Evolutionary conservation across 2,329 filamentous ascomycete species (phyloP), one percentile per base, ranked within the genome.

Genomic region (Thelonectria discophora): DNA sequence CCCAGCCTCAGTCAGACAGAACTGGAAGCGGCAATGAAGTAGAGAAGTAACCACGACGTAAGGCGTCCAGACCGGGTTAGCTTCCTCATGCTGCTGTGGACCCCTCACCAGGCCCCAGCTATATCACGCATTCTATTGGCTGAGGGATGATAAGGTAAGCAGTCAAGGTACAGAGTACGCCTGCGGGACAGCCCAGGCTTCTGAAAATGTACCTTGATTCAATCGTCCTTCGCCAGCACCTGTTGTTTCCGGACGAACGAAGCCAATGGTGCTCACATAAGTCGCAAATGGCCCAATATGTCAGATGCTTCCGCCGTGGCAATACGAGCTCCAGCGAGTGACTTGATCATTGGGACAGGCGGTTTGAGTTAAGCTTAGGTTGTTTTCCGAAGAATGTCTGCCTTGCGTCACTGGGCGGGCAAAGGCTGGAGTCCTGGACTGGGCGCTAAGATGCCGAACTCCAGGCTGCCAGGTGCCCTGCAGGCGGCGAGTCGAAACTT

Each of bases 1-100:
- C 68, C 67, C 60, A 65, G 65, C 66, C 68, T 69, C 66, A 62
- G 60, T 59, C 55, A 61, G 64, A 63, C 65, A 65, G 58, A 65
- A 53, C 61, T 60, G 59, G 58, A 65, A 53, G 63, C 61, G 59
- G 58, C 64, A 57, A 60, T 55, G 56, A 68, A 63, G 61, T 63
- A 66, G 30, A 17, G 27, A 49, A 30, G 39, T 34, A 47, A 10
- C 10, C 15, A 54, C 60, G 54, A 63, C 64, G 62, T 68, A 71
- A 68, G 59, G 62, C 55, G 54, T 58, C 47, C 63, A 54, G 56
- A 63, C 62, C 47, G 47, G 59, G 69, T 54, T 69, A 71, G 69
- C 62, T 49, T 63, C 47, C 34, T 48, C 45, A 53, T 18, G 42
- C 34, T 37, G 37, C 53, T 49, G 45, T 49, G 50, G 47, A 47